Evolutionary conservation across 176 grass and related monocot genomes (phyloP), one percentile per base, ranked within the genome.

Genomic region (Triticum dicoccoides): DNA sequence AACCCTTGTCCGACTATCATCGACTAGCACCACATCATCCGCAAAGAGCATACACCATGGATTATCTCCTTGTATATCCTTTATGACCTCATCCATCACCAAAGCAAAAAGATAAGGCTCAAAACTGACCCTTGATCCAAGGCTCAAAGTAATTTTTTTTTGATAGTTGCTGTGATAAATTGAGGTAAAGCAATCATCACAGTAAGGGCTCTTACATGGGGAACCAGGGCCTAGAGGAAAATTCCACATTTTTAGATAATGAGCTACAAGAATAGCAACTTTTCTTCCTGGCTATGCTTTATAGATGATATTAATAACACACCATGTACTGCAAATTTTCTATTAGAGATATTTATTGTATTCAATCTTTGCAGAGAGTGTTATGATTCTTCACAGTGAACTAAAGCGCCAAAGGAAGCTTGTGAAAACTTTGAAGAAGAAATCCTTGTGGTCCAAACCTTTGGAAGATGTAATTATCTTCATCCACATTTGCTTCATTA

Each of bases 341-440:
- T 49, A 35, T 44, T 47, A 5, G 3, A 70, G 34, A 11, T 87
- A 41, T 69, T 80, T 62, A 79, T 62, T 61, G n/a, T 76, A 56
- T 69, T 32, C 5, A 10, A 2, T 65, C 33, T 64, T 42, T 45
- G 38, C 93, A 98, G 93, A 98, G 39, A 92, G 81, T 82, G 87
- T 94, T 87, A 89, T 98, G 90, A 97, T 97, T 65, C 86, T 97
- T 52, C 88, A 94, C 58, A 92, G 91, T 73, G 96, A 98, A 90
- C 85, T 98, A 35, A 98, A 94, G 69, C 93, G 85, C 34, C 96
- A 98, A 86, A 98, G 92, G 56, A 98, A 95, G 87, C 82, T 92
- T 83, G 93, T 98, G 64, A 98, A 95, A 88, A 92, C 86, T 87
- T 87, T 98, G 70, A 91, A 95, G 85, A 98, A 95, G 91, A 98